Conservation (phyloP, 495 filamentous ascomycete species). For the Ascodesmis nigricans region DNA sequence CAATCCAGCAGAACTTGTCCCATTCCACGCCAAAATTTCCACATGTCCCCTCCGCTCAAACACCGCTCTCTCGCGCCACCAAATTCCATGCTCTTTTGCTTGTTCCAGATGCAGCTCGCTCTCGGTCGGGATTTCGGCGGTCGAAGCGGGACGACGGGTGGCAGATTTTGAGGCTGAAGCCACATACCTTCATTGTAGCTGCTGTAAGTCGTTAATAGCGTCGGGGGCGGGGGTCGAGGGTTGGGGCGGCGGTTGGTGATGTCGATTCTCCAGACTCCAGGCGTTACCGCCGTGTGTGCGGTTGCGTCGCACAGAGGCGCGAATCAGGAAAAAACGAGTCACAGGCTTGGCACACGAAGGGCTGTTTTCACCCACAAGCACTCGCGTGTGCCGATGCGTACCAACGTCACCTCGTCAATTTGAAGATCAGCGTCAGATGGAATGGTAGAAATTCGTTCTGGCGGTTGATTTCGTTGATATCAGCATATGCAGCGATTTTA, state of each 20-base stretch:
- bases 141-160: constrained; percentile 3
- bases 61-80: not conserved
- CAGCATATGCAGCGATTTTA: too few species aligned
- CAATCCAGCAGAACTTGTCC: not conserved
- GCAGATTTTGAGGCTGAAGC: not conserved
- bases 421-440: too few species aligned
- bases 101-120: constrained; percentile 9
- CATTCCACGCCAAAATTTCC: not conserved
- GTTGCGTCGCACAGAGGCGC: not conserved
- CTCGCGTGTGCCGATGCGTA: too few species aligned
- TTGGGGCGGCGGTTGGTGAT: constrained; percentile 6
- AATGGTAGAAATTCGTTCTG: too few species aligned
- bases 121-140: not conserved
- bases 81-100: not conserved
- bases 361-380: too few species aligned
- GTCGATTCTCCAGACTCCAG: not conserved
- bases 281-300: not conserved
- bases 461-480: too few species aligned
- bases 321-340: too few species aligned
- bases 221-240: constrained; percentile 8
- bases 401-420: too few species aligned
- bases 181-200: constrained; percentile 22
- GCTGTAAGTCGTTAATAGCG: constrained; percentile 14
- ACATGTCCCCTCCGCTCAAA: not conserved
- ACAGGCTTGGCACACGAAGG: too few species aligned